Percentiles rank a stretch among this genome's conserved stretches.
Conservation (phyloP, 805 yeast genomes). For the Kuraishia capsulata region DNA sequence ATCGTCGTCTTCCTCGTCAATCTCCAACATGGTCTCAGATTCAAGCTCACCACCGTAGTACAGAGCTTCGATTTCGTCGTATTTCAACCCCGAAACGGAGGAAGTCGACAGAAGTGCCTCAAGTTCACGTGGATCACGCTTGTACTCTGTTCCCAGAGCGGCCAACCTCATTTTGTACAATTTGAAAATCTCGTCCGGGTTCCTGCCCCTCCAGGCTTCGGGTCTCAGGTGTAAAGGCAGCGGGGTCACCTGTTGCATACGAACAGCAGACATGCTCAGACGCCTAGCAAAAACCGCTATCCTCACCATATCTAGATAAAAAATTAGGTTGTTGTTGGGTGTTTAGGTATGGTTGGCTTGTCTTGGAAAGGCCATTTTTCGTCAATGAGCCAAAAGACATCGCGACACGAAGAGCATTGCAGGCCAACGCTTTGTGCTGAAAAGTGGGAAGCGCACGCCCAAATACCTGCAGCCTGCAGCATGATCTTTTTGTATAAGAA, state of each 20-base stretch:
- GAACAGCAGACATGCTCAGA: not conserved
- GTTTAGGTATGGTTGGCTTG: not conserved
- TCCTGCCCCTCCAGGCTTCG: conserved; percentile 60
- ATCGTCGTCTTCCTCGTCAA: conserved; percentile 25
- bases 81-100: conserved; percentile 24
- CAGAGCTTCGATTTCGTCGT: conserved; percentile 20
- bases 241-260: not conserved
- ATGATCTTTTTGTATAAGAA: no score
- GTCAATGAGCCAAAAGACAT: no score
- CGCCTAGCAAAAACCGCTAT: not conserved
- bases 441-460: no score
- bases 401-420: no score
- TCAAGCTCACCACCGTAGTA: conserved; percentile 32
- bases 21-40: conserved; percentile 23
- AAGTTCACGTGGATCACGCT: conserved; percentile 41
- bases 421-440: no score
- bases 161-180: conserved; percentile 52
- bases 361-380: no score
- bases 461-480: no score
- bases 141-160: conserved; percentile 41
- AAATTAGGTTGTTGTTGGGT: not conserved
- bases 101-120: conserved; percentile 45
- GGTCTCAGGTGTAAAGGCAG: conserved; percentile 45
- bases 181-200: conserved; percentile 52
- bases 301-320: not conserved